Conservation (phyloP, 2,329 filamentous ascomycete species). For the Fusarium chaquense region DNA sequence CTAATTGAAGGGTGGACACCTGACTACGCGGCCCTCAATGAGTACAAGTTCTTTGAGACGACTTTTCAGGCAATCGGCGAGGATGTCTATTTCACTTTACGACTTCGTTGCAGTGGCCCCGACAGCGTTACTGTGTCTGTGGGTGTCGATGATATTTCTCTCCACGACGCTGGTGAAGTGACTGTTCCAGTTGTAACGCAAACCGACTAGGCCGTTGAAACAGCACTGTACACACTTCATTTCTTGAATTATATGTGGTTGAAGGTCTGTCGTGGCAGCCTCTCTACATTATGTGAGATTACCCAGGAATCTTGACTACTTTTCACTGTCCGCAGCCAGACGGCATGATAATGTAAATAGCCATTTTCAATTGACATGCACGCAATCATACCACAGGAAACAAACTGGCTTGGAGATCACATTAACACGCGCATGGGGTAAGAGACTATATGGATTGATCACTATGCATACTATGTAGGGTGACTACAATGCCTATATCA, state of each 20-base stretch:
- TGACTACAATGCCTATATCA: neutral
- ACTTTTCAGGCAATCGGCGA: neutral
- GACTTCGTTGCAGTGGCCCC: neutral
- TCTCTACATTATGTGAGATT: neutral
- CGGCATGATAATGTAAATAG: no score
- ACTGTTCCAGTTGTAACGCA: neutral
- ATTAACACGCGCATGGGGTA: no score
- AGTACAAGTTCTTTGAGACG: fast-evolving
- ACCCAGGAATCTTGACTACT: no score
- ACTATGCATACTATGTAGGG: no score
- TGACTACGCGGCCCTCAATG: fast-evolving
- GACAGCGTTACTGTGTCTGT: neutral
- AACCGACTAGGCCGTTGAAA: neutral
- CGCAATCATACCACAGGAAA: no score
- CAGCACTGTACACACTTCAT: neutral
- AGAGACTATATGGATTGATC: no score
- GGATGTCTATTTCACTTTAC: neutral
- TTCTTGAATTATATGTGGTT: fast-evolving
- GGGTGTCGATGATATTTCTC: neutral
- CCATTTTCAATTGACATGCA: no score
- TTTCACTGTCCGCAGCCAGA: no score
- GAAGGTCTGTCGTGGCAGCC: fast-evolving
- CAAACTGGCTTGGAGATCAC: no score
- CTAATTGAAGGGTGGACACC: neutral
- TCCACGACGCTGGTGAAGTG: neutral